phyloP scores from a whole-genome alignment of 1,139 yeast species.

The Yamadazyma membranifaciens region DNA sequence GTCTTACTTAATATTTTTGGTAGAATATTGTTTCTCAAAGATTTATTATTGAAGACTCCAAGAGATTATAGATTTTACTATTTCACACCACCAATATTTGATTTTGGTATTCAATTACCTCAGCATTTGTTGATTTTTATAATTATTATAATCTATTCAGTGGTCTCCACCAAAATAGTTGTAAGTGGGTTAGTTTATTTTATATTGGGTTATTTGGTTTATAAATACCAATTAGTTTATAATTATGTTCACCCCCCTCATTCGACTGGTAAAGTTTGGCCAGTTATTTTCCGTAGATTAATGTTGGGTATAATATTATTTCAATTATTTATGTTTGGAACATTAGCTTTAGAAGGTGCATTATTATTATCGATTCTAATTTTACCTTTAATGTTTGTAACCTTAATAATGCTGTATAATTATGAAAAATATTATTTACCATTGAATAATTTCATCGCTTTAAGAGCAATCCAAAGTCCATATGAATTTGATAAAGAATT shows the following conservation, averaged over 20 bases:
- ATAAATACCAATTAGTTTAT: conserved; percentile 64
- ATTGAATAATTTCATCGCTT: conserved; percentile 57
- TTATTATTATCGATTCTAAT: conserved; percentile 49
- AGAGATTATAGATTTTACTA: conserved; percentile 60
- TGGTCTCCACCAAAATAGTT: conserved; percentile 64
- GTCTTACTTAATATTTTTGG: conserved; percentile 51
- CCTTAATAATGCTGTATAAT: conserved; percentile 50
- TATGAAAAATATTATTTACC: conserved; percentile 63
- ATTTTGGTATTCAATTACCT: conserved; percentile 64
- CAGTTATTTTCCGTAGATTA: conserved; percentile 62
- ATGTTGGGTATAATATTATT: conserved; percentile 58
- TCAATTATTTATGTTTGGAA: conserved; percentile 68
- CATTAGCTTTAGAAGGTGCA: conserved; percentile 64
- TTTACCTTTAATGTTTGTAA: conserved; percentile 51
- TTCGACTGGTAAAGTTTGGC: conserved; percentile 73
- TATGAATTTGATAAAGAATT: conserved; percentile 41
- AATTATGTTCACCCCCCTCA: conserved; percentile 72
- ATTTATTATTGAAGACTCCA: conserved; percentile 50
- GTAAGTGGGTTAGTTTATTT: conserved; percentile 63
- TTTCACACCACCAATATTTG: conserved; percentile 64
- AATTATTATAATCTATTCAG: conserved; percentile 62
- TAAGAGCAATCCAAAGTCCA: conserved; percentile 56
- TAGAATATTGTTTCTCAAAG: conserved; percentile 55
- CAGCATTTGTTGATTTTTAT: conserved; percentile 64
- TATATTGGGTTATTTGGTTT: conserved; percentile 59